These are phyloP conservation scores for Cladosporium austrohemisphaericum DNA, from an alignment of 2,329 filamentous ascomycete genomes.

Conservation along the genomic window DNA sequence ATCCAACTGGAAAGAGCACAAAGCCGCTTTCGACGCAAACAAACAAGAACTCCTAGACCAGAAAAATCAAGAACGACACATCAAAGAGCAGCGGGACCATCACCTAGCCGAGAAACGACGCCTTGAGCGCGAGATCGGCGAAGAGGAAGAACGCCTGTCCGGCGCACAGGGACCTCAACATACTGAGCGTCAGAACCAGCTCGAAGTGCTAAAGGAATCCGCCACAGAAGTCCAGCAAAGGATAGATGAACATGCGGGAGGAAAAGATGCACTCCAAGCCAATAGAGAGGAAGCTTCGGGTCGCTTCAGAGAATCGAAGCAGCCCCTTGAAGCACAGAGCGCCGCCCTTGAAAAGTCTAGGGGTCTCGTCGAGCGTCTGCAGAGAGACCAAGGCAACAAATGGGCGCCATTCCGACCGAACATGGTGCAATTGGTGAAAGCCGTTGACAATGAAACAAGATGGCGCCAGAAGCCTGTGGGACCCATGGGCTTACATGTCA, in stretches of 20 bases:
- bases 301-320: conserved; percentile 17
- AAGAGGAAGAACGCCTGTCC: conserved; percentile 58
- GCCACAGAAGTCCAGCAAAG: conserved; percentile 44
- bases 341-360: conserved; percentile 42
- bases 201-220: conserved; percentile 45
- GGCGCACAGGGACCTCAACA: conserved; percentile 66
- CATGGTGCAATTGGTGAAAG: conserved; percentile 61
- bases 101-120: conserved; percentile 45
- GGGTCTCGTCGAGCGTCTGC: conserved; percentile 49
- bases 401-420: conserved; percentile 62
- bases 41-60: conserved; percentile 23
- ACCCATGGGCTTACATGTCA: conserved; percentile 75
- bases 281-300: conserved; percentile 31
- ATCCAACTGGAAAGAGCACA: conserved; percentile 47
- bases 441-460: conserved; percentile 64
- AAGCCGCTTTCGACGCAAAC: conserved; percentile 48
- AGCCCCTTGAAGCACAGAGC: conserved; percentile 24
- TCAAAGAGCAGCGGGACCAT: conserved; percentile 55
- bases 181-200: conserved; percentile 56
- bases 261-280: conserved; percentile 34
- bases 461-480: conserved; percentile 75
- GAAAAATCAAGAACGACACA: conserved; percentile 60
- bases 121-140: conserved; percentile 44
- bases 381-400: conserved; percentile 55
- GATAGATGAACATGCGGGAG: conserved; percentile 32